Base-by-base conservation (phyloP, 768 basidiomycete species). In the Psilocybe subaeruginosa region DNA sequence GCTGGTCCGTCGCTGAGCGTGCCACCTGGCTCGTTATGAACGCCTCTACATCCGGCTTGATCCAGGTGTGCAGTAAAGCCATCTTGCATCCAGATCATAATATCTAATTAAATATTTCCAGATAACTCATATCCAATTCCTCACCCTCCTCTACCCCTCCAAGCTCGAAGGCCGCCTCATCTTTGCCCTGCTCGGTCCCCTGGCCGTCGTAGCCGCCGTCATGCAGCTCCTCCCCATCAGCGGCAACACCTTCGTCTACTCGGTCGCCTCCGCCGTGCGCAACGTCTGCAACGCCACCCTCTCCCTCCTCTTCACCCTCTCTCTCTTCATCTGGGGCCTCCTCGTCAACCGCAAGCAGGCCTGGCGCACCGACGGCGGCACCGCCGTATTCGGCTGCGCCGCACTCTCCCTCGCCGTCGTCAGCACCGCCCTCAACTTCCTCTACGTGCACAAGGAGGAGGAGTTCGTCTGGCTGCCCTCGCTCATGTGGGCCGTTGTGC, bases 51-150 rank as follows among this genome's bases (percentile, higher is more conserved):
- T 90, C 90, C 1, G 90, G 86, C 8, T 76, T 96, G 50, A 91
- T 94, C 16, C 95, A 97, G 83, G 96, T 93, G 85, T 77, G 35
- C 8, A 35, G 48, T 54, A 46, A 41, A 9, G 30, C 8, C 7
- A 23, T 51, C 54, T 7, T 23, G 35, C 9, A 30, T 45, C 4
- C 14, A 23, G 37, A 30, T n/a, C 16, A 43, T 8, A 4, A 39
- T 39, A 30, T 17, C 11, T 11, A 35, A 35, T 35, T 35, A 35
- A 35, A 35, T 30, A 35, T 5, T 55, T 16, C 0, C 69, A 98
- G 94, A 91, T 95, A 53, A 97, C 97, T 0, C 96, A 99, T 72
- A 97, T 99, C 53, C 97, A 99, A 73, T 98, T 99, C 74, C 81
- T 99, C 56, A 97, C 97, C 6, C 82, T 99, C 9, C 81, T 99